These are phyloP conservation scores for Plasmodium blacklocki DNA, from an alignment of 169 alveolate species.

Conservation along the genomic window DNA sequence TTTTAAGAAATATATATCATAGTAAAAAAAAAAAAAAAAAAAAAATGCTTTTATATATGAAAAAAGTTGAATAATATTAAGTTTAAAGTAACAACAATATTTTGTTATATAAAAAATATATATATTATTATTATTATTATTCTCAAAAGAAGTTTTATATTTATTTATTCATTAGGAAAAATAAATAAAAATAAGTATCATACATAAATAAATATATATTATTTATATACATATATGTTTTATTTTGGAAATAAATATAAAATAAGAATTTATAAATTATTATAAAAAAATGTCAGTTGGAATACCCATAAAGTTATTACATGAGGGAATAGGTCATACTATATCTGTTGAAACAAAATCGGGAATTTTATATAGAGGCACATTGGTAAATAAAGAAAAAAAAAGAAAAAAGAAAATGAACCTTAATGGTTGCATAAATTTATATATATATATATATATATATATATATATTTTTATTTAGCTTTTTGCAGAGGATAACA, in stretches of 20 bases:
- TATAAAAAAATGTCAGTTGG: conserved; percentile 92
- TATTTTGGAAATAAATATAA: not conserved
- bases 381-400: conserved; percentile 91
- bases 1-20: no score
- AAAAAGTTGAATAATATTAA: not conserved
- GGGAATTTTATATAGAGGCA: conserved; percentile 96
- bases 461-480: not conserved
- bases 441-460: not conserved
- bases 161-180: not conserved
- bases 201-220: conserved; percentile 11
- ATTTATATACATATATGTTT: conserved; percentile 1
- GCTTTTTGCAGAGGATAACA: conserved; percentile 95
- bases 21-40: no score
- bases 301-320: conserved; percentile 97
- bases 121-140: not conserved
- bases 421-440: not conserved
- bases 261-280: no score
- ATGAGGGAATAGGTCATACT: conserved; percentile 99
- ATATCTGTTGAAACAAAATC: conserved; percentile 98
- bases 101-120: not conserved
- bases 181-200: not conserved
- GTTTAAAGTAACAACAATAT: not conserved
- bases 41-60: not conserved
- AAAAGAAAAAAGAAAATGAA: not conserved
- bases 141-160: not conserved